Evolutionary conservation across 2,329 filamentous ascomycete species (phyloP).

Genomic region (Scedosporium minutisporum): DNA sequence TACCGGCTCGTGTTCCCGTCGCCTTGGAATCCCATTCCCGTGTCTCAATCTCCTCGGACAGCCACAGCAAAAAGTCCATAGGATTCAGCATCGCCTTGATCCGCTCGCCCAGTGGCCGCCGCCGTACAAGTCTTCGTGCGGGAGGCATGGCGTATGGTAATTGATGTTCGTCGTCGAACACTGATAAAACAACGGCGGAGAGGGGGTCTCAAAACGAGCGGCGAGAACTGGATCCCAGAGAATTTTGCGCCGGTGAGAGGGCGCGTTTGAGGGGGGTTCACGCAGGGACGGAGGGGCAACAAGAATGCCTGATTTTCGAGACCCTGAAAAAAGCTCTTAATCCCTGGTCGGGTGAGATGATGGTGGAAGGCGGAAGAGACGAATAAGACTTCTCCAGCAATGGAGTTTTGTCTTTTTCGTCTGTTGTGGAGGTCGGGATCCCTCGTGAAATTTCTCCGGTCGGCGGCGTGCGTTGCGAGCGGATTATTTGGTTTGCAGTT

Average conservation of each 20-base stretch:
- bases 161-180: neutral
- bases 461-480: neutral
- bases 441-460: neutral
- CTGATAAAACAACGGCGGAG: neutral
- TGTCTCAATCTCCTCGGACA: slow-evolving; percentile 87
- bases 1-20: slow-evolving; percentile 65
- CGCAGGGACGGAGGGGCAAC: neutral
- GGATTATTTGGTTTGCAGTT: neutral
- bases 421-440: neutral
- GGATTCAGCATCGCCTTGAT: slow-evolving; percentile 74
- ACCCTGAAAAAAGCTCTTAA: neutral
- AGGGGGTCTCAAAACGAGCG: neutral
- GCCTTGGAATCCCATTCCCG: slow-evolving; percentile 80
- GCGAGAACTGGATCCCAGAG: neutral
- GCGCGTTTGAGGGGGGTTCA: too few relatives aligned
- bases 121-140: slow-evolving; percentile 68
- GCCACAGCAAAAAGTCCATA: slow-evolving; percentile 80
- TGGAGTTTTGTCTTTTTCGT: neutral
- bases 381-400: neutral
- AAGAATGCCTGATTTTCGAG: neutral
- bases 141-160: slow-evolving; percentile 1
- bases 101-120: slow-evolving; percentile 68
- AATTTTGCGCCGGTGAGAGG: too few relatives aligned
- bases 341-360: neutral
- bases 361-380: neutral